Evolutionary conservation across 2,329 filamentous ascomycete genomes (phyloP).

Genomic region (Magnaporthiopsis incrustans): DNA sequence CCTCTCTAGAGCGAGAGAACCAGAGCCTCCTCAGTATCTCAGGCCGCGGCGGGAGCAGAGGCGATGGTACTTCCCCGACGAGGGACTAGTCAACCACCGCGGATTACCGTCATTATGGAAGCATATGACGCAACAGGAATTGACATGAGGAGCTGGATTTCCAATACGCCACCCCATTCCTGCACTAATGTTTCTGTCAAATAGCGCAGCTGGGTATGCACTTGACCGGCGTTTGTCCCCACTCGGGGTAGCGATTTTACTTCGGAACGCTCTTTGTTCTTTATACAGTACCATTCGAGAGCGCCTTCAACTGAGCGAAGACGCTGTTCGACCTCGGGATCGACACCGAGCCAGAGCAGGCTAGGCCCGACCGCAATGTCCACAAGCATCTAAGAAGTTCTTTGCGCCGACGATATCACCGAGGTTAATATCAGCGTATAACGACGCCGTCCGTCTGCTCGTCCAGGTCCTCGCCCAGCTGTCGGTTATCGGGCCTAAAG

Average conservation of each 20-base stretch:
- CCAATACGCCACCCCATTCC: too few relatives aligned
- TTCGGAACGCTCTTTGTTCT: too few relatives aligned
- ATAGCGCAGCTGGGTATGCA: too few relatives aligned
- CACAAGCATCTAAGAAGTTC: slow-evolving; percentile 35
- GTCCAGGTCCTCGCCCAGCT: slow-evolving; percentile 12
- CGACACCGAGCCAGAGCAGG: slow-evolving; percentile 36
- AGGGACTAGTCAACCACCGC: neutral
- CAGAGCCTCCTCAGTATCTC: neutral
- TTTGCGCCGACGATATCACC: slow-evolving; percentile 26
- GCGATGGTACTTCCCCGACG: neutral
- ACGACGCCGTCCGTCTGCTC: slow-evolving; percentile 20
- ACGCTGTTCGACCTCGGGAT: neutral
- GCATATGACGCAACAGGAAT: too few relatives aligned
- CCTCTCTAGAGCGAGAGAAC: neutral
- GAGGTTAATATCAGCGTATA: slow-evolving; percentile 29
- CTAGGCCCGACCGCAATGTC: slow-evolving; percentile 44
- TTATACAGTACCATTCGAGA: too few relatives aligned
- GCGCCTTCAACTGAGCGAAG: too few relatives aligned
- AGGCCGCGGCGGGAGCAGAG: neutral
- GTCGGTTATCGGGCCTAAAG: slow-evolving; percentile 16
- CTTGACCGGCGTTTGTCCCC: too few relatives aligned
- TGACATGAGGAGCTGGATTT: too few relatives aligned
- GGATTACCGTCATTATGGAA: neutral
- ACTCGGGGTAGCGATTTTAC: too few relatives aligned
- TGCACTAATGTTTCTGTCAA: too few relatives aligned